Percentiles rank a stretch among this genome's conserved stretches.
These are phyloP conservation scores for Lupinus albus DNA, from an alignment of 306 rosid species.

Conservation along the genomic window DNA sequence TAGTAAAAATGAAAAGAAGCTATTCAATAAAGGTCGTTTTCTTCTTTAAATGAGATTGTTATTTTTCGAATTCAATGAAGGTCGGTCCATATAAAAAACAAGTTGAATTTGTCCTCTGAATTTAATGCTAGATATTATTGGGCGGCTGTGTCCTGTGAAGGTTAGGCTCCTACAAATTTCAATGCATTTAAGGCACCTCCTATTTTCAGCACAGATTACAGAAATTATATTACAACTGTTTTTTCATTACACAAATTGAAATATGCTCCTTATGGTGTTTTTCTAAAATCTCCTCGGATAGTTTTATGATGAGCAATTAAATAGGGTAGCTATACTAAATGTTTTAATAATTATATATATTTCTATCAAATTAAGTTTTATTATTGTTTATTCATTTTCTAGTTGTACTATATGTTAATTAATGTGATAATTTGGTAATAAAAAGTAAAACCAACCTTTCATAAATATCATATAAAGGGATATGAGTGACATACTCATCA, in stretches of 20 bases:
- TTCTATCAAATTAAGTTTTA: too few species aligned
- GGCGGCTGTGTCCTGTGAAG: conserved; percentile 56
- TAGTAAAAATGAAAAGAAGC: not conserved
- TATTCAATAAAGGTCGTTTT: conserved; percentile 20
- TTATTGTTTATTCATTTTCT: too few species aligned
- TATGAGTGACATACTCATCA: too few species aligned
- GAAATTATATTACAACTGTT: not conserved
- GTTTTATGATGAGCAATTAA: too few species aligned
- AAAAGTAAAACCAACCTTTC: too few species aligned
- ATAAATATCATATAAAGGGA: too few species aligned
- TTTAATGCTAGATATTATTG: conserved; percentile 55
- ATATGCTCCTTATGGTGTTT: too few species aligned
- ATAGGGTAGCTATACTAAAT: too few species aligned
- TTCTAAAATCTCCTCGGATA: too few species aligned
- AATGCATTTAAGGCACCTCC: conserved; percentile 49
- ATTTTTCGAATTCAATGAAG: conserved; percentile 45
- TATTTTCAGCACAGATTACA: conserved; percentile 25
- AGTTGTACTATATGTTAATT: too few species aligned
- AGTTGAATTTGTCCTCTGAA: conserved; percentile 44
- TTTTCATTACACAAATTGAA: not conserved
- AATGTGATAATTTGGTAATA: too few species aligned
- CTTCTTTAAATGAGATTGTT: conserved; percentile 41
- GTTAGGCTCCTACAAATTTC: conserved; percentile 49
- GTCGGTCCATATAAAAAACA: conserved; percentile 49
- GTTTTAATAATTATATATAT: too few species aligned